Evolutionary conservation across 768 basidiomycete genomes (phyloP), one percentile per base, ranked within the genome.

Genomic region (Gyrodon lividus): DNA sequence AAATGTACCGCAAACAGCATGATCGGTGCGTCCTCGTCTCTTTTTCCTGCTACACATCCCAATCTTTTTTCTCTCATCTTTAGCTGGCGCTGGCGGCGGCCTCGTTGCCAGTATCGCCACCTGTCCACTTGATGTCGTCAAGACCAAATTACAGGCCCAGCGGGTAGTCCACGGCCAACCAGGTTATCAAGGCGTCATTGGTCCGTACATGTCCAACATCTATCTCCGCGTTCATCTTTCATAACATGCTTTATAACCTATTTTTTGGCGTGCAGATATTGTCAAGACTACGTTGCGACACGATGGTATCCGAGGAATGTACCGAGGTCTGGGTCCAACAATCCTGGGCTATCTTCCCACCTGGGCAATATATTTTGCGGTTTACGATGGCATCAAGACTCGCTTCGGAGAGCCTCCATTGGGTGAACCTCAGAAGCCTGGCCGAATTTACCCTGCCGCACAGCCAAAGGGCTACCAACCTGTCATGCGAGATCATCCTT

Each of bases 331-430:
- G 17, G 95, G 96, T 17, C 97, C 97, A 13, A 99, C 97, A 17
- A 81, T 99, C 50, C 79, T 95, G 7, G 97, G 97, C 13, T 98
- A 99, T 72, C 82, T 98, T 35, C 97, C 97, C 19, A 98, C 96
- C 2, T 98, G 95, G 97, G 97, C 94, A 22, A 98, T 98, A 60
- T 98, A 98, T 70, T 98, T 98, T 70, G 85, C 93, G 19, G 92
- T 98, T 22, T 98, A 98, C 72, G 97, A 99, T 72, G 84, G 89
- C 52, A 89, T 98, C 72, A 98, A 98, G 77, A 80, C 80, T 13
- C 72, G 76, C 43, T 89, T 92, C 65, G 90, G 92, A 19, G 83
- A 84, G 59, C 73, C 77, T 30, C 82, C 85, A 5, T 71, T 80
- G 17, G 73, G 80, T 66, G 52, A 66, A 46, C 45, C 59, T 47